phyloP scores from a whole-genome alignment of 768 basidiomycete genomes.

The Tulasnella sp. region DNA sequence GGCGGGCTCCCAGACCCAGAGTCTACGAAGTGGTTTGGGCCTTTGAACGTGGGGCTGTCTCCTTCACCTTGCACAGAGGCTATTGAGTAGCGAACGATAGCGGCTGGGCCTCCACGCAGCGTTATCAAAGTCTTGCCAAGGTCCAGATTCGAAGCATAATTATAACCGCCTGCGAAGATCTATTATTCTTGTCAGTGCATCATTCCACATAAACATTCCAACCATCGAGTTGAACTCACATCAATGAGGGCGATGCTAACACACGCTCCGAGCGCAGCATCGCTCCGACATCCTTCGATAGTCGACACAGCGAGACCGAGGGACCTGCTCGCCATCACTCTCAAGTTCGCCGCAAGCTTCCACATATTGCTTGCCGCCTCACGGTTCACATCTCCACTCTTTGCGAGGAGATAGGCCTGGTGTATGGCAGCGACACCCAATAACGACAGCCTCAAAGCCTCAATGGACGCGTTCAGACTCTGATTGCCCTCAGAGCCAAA shows the following conservation, averaged over 20 bases:
- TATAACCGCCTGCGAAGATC: slow-evolving; percentile 34
- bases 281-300: slow-evolving; percentile 23
- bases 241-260: slow-evolving; percentile 28
- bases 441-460: slow-evolving; percentile 31
- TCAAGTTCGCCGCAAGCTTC: slow-evolving; percentile 26
- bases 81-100: slow-evolving; percentile 23
- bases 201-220: slow-evolving; percentile 1
- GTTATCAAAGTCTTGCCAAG: slow-evolving; percentile 30
- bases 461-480: slow-evolving; percentile 29
- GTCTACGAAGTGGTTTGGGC: slow-evolving; percentile 10
- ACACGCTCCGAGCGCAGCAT: slow-evolving; percentile 23
- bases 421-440: slow-evolving; percentile 34
- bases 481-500: not conserved
- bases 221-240: slow-evolving; percentile 22
- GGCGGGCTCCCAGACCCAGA: not conserved
- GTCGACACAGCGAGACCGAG: slow-evolving; percentile 26
- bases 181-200: slow-evolving; percentile 21
- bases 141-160: slow-evolving; percentile 30
- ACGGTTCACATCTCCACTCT: slow-evolving; percentile 1
- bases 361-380: slow-evolving; percentile 25
- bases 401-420: slow-evolving; percentile 22
- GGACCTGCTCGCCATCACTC: slow-evolving; percentile 28
- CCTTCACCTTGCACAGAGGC: slow-evolving; percentile 19
- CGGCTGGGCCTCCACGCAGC: slow-evolving; percentile 34
- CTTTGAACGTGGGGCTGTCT: slow-evolving; percentile 15